phyloP scores from a whole-genome alignment of 352 stramenopile genomes.

The Globisporangium parvum region DNA sequence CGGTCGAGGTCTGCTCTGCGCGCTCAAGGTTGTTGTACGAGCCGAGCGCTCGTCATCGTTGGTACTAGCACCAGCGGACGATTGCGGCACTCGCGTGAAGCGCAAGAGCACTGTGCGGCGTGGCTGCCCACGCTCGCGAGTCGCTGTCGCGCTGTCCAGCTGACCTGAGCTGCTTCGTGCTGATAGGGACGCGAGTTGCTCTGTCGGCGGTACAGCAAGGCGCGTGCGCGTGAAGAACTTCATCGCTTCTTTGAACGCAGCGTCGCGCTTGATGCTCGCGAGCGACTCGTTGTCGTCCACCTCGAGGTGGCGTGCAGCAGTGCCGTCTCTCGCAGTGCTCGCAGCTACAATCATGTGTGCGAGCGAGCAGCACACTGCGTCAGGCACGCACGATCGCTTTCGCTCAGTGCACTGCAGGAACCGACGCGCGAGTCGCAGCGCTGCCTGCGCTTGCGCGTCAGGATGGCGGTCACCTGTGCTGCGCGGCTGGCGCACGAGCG shows the following conservation, averaged over 20 bases:
- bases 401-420: constrained; percentile 12
- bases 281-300: constrained; percentile 9
- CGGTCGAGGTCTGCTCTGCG: background rate
- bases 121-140: background rate
- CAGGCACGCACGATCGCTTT: constrained; percentile 3
- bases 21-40: background rate
- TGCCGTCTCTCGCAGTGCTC: background rate
- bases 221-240: constrained; percentile 7
- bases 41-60: background rate
- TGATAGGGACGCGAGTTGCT: background rate
- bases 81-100: constrained; percentile 2
- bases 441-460: background rate
- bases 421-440: constrained; percentile 6
- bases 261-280: constrained; percentile 8
- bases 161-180: background rate
- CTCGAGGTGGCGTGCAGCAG: background rate
- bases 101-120: constrained; percentile 9
- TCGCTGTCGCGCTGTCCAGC: background rate
- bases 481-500: constrained; percentile 19
- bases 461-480: background rate
- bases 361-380: constrained; percentile 7
- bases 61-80: background rate
- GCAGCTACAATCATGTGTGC: constrained; percentile 2
- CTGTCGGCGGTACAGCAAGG: background rate
- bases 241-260: constrained; percentile 13